Percentiles rank a stretch among this genome's conserved stretches.
These are phyloP conservation scores for Saksenaea oblongispora DNA, from an alignment of 371 early-diverging fungal genomes.

Conservation along the genomic window DNA sequence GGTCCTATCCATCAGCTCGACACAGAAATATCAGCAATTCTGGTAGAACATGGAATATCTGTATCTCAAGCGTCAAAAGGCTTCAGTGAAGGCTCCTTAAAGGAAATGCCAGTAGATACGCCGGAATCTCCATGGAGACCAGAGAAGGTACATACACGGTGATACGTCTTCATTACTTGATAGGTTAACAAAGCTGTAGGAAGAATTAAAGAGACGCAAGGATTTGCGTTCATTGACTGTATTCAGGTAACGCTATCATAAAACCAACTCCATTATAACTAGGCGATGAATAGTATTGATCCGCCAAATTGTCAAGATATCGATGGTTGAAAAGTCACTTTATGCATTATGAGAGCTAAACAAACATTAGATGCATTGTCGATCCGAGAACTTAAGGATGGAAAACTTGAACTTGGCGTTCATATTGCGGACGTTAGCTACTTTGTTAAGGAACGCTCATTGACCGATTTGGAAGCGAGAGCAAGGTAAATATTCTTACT, in stretches of 20 bases:
- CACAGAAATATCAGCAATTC: slow-evolving; percentile 74
- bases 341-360: slow-evolving; percentile 26
- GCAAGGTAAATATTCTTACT: slow-evolving; percentile 53
- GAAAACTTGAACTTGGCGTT: slow-evolving; percentile 79
- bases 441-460: slow-evolving; percentile 80
- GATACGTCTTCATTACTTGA: too few species aligned
- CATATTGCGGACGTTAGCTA: slow-evolving; percentile 98
- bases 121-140: slow-evolving; percentile 60
- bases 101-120: slow-evolving; percentile 71
- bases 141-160: slow-evolving; percentile 23
- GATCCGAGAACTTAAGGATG: slow-evolving; percentile 54
- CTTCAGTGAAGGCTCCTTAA: slow-evolving; percentile 66
- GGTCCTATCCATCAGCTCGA: slow-evolving; percentile 69
- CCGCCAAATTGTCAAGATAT: slow-evolving; percentile 94
- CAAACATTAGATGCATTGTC: slow-evolving; percentile 82
- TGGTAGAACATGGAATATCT: slow-evolving; percentile 80
- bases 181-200: slow-evolving; percentile 16
- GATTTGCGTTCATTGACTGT: slow-evolving; percentile 57
- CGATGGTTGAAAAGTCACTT: slow-evolving; percentile 72
- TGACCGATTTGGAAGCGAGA: slow-evolving; percentile 88
- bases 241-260: slow-evolving; percentile 32
- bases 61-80: slow-evolving; percentile 70
- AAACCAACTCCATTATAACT: neutral
- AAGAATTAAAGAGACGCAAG: slow-evolving; percentile 52
- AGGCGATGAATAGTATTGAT: slow-evolving; percentile 73